Base-by-base conservation (phyloP, 1,284 basidiomycete species). In the Clitocybe nebularis region DNA sequence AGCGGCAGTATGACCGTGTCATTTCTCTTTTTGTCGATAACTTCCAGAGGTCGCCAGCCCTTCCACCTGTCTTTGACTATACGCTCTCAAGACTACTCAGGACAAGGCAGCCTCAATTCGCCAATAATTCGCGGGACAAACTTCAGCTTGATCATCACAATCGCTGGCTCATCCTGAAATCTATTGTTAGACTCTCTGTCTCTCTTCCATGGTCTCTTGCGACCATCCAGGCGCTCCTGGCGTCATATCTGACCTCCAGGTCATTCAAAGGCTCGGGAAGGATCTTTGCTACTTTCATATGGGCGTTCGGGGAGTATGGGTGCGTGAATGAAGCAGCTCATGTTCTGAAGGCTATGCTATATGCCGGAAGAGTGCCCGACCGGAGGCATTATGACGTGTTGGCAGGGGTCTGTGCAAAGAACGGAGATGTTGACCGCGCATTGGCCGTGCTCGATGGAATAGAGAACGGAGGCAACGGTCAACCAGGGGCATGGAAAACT, bases 251-350 rank as follows among this genome's bases (percentile, higher is more conserved):
- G 14, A n/a, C 6, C 28, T 22, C 5, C 10, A 10, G 17, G 10
- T 13, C 17, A 8, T 4, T 22, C n/a, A 5, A 24, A 37, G 22
- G 22, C 20, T 6, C 17, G 6, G 3, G 14, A 2, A 26, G 28
- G 10, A 21, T 39, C 23, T 32, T 44, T 4, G 23, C 46, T 6
- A 26, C 51, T 3, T 52, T 52, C 22, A 41, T 52, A 16, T 29
- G 8, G 14, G 45, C 42, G n/a, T 48, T 52, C n/a, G 48, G 44
- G 19, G 36, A 43, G 4, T 50, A 46, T 8, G 41, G 43, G 3
- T 26, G 39, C 13, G 19, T 39, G 3, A 13, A 39, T 5, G 48
- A 48, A 34, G 51, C 51, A 4, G 36, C 26, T 10, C 39, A 36
- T 17, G 48, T 52, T 6, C 5, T 50, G 8, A 25, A 39, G 11